Evolutionary conservation across 2,329 filamentous ascomycete genomes (phyloP).

Genomic region (Phialemonium atrogriseum): DNA sequence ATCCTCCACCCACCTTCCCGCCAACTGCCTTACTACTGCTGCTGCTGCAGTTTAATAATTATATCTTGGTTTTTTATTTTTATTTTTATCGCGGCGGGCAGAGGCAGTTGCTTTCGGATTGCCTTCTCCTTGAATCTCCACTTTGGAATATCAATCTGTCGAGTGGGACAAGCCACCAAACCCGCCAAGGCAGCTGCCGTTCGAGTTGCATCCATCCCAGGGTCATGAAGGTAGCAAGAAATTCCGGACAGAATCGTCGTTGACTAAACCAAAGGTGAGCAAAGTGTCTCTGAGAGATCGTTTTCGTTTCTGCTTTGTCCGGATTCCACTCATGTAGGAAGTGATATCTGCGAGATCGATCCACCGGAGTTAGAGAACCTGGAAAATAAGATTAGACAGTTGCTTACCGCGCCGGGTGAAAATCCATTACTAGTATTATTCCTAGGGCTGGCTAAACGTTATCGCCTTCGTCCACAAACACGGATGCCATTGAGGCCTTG

Average conservation of each 20-base stretch:
- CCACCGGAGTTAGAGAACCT: too few relatives aligned
- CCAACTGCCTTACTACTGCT: too few relatives aligned
- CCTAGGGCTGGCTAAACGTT: too few relatives aligned
- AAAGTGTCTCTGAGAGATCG: background rate
- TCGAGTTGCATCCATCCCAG: constrained; percentile 1
- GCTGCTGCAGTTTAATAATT: too few relatives aligned
- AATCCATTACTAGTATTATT: too few relatives aligned
- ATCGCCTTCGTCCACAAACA: too few relatives aligned
- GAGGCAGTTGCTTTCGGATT: background rate
- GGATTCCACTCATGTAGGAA: constrained; percentile 1
- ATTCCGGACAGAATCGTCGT: constrained; percentile 1
- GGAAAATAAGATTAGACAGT: too few relatives aligned
- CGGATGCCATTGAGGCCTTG: too few relatives aligned
- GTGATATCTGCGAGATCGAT: constrained; percentile 1
- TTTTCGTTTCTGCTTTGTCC: background rate
- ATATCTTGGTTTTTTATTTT: too few relatives aligned
- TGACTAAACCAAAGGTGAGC: background rate
- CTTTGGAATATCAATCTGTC: background rate
- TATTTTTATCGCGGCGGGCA: too few relatives aligned
- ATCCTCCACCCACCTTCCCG: too few relatives aligned
- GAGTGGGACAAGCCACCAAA: constrained; percentile 1
- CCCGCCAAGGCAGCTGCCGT: background rate
- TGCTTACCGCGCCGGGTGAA: too few relatives aligned
- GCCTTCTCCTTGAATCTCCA: background rate
- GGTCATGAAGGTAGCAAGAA: background rate